These are phyloP conservation scores for Rugosomyces carneus DNA, from an alignment of 1,284 basidiomycete genomes.

Conservation along the genomic window DNA sequence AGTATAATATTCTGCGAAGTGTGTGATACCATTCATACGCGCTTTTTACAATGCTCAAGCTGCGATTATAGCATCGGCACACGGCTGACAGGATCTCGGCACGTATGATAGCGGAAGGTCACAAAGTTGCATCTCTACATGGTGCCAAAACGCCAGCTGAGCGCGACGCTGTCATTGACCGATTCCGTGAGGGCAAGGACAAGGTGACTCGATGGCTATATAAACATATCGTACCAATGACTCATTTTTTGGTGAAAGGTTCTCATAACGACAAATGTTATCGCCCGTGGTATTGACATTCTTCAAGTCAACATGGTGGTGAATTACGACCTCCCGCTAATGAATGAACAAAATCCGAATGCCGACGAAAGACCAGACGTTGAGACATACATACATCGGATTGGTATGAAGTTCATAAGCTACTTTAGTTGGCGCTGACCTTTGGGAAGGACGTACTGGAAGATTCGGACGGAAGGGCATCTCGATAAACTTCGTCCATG, in stretches of 20 bases:
- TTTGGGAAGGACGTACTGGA: slow-evolving; percentile 75
- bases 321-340: slow-evolving; percentile 94
- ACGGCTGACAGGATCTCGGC: slow-evolving; percentile 91
- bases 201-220: slow-evolving; percentile 54
- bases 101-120: slow-evolving; percentile 89
- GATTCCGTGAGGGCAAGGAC: slow-evolving; percentile 92
- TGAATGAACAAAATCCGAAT: slow-evolving; percentile 58
- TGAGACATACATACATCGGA: slow-evolving; percentile 98
- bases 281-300: slow-evolving; percentile 98
- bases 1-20: slow-evolving; percentile 97
- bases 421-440: slow-evolving; percentile 1
- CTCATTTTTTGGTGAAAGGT: slow-evolving; percentile 28
- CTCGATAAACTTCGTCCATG: slow-evolving; percentile 95
- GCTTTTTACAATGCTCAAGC: neutral
- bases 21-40: slow-evolving; percentile 18
- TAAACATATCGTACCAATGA: neutral
- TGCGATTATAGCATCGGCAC: slow-evolving; percentile 61
- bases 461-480: slow-evolving; percentile 94
- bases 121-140: slow-evolving; percentile 94
- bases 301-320: slow-evolving; percentile 99
- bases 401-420: slow-evolving; percentile 52
- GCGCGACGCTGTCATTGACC: slow-evolving; percentile 90
- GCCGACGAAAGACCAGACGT: slow-evolving; percentile 70
- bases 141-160: slow-evolving; percentile 88
- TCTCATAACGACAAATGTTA: slow-evolving; percentile 97